Conservation (phyloP, 192 early-diverging fungal genomes). For the Radiomyces spectabilis region DNA sequence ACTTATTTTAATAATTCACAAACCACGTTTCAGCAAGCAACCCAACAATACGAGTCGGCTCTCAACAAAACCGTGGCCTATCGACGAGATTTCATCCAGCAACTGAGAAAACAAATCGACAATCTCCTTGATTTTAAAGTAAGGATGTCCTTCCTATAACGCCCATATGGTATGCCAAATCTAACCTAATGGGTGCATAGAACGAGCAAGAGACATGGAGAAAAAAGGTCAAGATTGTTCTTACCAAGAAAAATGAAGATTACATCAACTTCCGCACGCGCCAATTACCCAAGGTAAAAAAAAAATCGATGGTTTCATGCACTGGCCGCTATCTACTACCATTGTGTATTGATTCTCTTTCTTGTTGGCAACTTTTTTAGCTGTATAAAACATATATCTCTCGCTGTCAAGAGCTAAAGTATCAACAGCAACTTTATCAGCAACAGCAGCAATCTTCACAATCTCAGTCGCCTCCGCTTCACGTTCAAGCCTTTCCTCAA, state of each 20-base stretch:
- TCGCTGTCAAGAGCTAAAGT: conserved; percentile 18
- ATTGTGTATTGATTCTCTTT: not conserved
- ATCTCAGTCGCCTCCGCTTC: too few relatives aligned
- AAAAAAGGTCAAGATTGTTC: conserved; percentile 7
- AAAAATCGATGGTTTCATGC: not conserved
- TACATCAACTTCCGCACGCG: conserved; percentile 13
- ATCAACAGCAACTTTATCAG: conserved; percentile 4
- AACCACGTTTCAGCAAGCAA: conserved; percentile 6
- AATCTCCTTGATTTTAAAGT: conserved; percentile 4
- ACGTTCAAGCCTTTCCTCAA: not conserved
- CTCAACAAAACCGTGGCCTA: conserved; percentile 6
- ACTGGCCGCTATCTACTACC: too few relatives aligned
- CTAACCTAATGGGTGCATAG: not conserved
- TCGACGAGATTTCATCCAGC: conserved; percentile 9
- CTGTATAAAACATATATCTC: conserved; percentile 15
- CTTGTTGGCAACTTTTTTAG: conserved; percentile 8
- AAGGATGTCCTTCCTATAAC: not conserved
- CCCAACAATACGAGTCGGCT: conserved; percentile 1
- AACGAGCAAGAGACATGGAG: conserved; percentile 7
- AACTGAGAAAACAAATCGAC: conserved; percentile 11
- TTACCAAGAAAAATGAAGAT: conserved; percentile 12
- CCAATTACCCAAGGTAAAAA: conserved; percentile 23
- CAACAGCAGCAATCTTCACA: not conserved
- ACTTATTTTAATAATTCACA: not conserved
- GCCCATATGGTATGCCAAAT: not conserved